These are phyloP conservation scores for Luzula sylvatica DNA, from an alignment of 176 grass and related monocot genomes.

Conservation along the genomic window DNA sequence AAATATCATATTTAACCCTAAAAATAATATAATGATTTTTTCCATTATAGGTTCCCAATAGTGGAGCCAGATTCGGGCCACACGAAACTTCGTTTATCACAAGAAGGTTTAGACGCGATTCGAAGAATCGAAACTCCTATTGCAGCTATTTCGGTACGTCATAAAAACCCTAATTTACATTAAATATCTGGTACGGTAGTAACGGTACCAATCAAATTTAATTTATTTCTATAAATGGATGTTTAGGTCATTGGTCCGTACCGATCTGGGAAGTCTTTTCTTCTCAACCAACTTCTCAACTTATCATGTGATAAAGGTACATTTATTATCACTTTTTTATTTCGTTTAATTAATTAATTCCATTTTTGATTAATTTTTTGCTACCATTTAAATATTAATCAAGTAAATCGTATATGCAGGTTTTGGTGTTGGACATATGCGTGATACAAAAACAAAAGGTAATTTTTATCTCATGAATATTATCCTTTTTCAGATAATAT, in stretches of 20 bases:
- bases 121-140: conserved; percentile 60
- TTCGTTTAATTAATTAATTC: too few relatives aligned
- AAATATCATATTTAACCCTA: too few relatives aligned
- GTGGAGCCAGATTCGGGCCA: conserved; percentile 84
- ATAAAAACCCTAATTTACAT: background rate
- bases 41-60: conserved; percentile 61
- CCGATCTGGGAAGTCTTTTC: conserved; percentile 86
- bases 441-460: conserved; percentile 99
- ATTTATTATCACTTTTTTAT: background rate
- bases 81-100: conserved; percentile 59
- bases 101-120: conserved; percentile 83
- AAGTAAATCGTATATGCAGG: conserved; percentile 33
- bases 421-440: conserved; percentile 94
- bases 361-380: background rate
- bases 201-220: background rate
- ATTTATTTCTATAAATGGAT: background rate
- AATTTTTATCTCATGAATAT: background rate
- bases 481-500: background rate
- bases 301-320: conserved; percentile 74
- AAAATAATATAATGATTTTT: background rate
- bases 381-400: too few relatives aligned
- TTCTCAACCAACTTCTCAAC: conserved; percentile 92
- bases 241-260: conserved; percentile 82
- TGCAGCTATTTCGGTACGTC: conserved; percentile 59
- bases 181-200: too few relatives aligned